Percentiles rank a stretch among this genome's conserved stretches.
These are phyloP conservation scores for Alternaria viburni DNA, from an alignment of 2,329 filamentous ascomycete genomes.

Conservation along the genomic window DNA sequence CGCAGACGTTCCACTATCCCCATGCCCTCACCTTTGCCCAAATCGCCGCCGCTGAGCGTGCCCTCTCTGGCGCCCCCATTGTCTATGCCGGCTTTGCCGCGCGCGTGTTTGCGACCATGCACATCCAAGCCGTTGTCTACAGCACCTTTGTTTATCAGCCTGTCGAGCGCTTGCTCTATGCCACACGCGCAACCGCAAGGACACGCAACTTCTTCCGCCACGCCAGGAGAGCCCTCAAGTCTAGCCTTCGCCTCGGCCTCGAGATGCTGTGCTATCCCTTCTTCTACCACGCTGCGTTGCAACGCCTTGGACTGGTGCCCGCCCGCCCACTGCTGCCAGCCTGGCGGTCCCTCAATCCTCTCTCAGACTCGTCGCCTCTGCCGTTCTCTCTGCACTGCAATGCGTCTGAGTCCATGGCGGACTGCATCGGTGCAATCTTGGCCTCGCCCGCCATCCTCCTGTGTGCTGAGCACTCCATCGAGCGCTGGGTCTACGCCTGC, in stretches of 20 bases:
- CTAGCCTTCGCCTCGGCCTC: conserved; percentile 36
- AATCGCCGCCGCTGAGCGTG: conserved; percentile 32
- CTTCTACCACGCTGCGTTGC: conserved; percentile 39
- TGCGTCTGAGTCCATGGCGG: conserved; percentile 20
- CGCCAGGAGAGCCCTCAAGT: conserved; percentile 26
- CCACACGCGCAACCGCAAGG: conserved; percentile 25
- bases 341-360: conserved; percentile 36
- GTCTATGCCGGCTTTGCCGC: conserved; percentile 38
- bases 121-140: conserved; percentile 28
- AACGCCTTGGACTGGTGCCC: conserved; percentile 39
- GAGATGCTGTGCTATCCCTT: conserved; percentile 42
- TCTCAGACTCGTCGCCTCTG: conserved; percentile 37
- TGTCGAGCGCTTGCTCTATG: conserved; percentile 35
- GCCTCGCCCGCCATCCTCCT: conserved; percentile 39
- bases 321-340: conserved; percentile 35
- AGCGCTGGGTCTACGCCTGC: conserved; percentile 34
- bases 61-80: conserved; percentile 26
- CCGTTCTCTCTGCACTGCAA: conserved; percentile 26
- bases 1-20: conserved; percentile 37
- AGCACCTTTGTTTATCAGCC: conserved; percentile 30
- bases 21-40: conserved; percentile 30
- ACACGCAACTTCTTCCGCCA: conserved; percentile 29
- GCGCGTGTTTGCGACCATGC: conserved; percentile 26
- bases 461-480: conserved; percentile 31
- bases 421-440: conserved; percentile 21